A percentile compares a stretch with the other conserved stretches of the same genome.
Conservation (phyloP, 768 basidiomycete species). For the Lentinula raphanica region DNA sequence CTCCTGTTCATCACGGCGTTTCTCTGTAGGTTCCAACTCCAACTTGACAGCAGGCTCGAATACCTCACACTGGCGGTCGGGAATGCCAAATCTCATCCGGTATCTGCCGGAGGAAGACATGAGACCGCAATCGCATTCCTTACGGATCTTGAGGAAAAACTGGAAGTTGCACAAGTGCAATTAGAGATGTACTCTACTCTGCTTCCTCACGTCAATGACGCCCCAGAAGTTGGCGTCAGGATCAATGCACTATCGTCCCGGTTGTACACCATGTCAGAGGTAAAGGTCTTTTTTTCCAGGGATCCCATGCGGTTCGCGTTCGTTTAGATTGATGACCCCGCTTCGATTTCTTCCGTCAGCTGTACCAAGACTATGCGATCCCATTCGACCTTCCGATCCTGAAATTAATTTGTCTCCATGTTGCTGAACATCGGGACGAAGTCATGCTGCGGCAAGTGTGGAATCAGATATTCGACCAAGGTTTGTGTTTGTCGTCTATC, state of each 20-base stretch:
- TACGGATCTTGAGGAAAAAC: slow-evolving; percentile 91
- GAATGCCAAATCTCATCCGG: slow-evolving; percentile 92
- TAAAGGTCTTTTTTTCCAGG: slow-evolving; percentile 22
- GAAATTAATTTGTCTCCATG: slow-evolving; percentile 86
- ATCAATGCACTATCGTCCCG: slow-evolving; percentile 53
- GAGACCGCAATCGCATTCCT: slow-evolving; percentile 93
- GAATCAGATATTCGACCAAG: slow-evolving; percentile 80
- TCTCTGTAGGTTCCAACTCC: slow-evolving; percentile 51
- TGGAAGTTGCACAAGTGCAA: slow-evolving; percentile 96
- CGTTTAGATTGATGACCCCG: neutral
- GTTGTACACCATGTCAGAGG: slow-evolving; percentile 82
- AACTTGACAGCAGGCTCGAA: slow-evolving; percentile 75
- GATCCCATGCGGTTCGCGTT: too few relatives aligned
- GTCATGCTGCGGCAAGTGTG: slow-evolving; percentile 79
- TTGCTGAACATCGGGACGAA: slow-evolving; percentile 89
- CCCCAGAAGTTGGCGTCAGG: slow-evolving; percentile 57
- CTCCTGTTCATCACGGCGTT: neutral
- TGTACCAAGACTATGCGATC: slow-evolving; percentile 84
- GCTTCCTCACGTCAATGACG: slow-evolving; percentile 53
- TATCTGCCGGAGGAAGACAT: slow-evolving; percentile 69
- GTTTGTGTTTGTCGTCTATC: slow-evolving; percentile 34
- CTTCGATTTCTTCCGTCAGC: slow-evolving; percentile 33
- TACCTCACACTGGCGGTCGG: slow-evolving; percentile 92
- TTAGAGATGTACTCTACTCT: slow-evolving; percentile 80
- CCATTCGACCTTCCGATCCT: slow-evolving; percentile 80